phyloP scores from a whole-genome alignment of 2,329 filamentous ascomycete genomes.

The Domatiomyces globalis region DNA sequence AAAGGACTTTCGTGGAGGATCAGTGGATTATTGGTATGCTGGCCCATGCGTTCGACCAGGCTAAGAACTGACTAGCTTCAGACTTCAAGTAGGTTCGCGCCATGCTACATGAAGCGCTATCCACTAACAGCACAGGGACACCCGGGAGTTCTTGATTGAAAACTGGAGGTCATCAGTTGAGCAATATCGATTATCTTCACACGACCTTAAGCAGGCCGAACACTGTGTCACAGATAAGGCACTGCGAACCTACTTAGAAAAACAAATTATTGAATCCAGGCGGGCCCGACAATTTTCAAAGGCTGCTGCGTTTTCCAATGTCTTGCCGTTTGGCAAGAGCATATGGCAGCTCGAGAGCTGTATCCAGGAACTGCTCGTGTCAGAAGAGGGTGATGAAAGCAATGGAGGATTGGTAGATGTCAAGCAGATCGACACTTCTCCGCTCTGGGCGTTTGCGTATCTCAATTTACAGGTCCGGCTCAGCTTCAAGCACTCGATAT shows the following conservation, averaged over 20 bases:
- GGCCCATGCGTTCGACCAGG: neutral
- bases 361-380: constrained; percentile 1
- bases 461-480: constrained; percentile 2
- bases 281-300: neutral
- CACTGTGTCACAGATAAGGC: neutral
- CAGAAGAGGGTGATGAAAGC: neutral
- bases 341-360: constrained; percentile 2
- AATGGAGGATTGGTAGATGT: constrained; percentile 2
- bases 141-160: constrained; percentile 4
- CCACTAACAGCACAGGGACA: constrained; percentile 2
- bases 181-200: neutral
- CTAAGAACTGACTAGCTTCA: neutral
- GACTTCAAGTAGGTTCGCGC: neutral
- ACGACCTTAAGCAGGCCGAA: constrained; percentile 1
- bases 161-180: neutral
- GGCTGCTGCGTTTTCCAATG: neutral
- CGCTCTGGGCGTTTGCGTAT: constrained; percentile 2
- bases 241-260: constrained; percentile 1
- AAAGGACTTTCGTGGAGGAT: neutral
- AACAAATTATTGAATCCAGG: neutral
- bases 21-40: neutral
- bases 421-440: constrained; percentile 3
- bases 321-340: constrained; percentile 2
- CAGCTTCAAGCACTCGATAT: neutral
- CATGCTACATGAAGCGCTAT: neutral